Evolutionary conservation across 176 grass and related monocot species (phyloP), one percentile per base, ranked within the genome.

Genomic region (Pontederia paniculata): DNA sequence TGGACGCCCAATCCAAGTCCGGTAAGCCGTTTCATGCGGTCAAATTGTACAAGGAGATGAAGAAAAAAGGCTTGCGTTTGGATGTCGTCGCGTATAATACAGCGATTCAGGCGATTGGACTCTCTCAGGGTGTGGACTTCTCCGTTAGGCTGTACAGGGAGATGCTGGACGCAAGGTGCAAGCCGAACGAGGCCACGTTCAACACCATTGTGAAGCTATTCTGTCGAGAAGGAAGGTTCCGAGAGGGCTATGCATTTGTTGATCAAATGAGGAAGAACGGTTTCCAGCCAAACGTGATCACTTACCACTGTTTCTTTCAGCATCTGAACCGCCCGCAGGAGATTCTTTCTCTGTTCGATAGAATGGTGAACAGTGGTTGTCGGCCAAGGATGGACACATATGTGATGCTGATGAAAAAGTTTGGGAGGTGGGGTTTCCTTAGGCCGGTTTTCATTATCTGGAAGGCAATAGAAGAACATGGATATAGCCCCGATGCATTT

Each of bases 241-340:
- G 77, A 48, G 91, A 97, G 62, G 83, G 56, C 0, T 97, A 97
- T 63, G 56, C 77, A 4, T 87, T 97, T 74, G 77, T 87, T 54
- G 77, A 76, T 55, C 73, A 64, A 68, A 97, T 97, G 86, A 77
- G 54, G 54, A 88, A 69, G 61, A 56, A 62, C 12, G 77, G 74
- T 10, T 88, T 77, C 5, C 66, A 79, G 41, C 86, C 91, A 0
- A 55, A 97, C 44, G 91, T 70, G 60, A 62, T 90, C 13, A 97
- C 91, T 0, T 97, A 90, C 52, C 91, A 97, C 65, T 88, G 83
- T 56, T 97, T 97, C 72, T 97, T 90, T 74, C 83, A 97, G 74
- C 78, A 88, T 41, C 15, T 90, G 61, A 84, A 21, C 56, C 68
- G 74, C 13, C 91, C 91, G 1, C 79, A 88, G 66, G 86, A 90